Base-by-base conservation (phyloP, 2,329 filamentous ascomycete species). In the Trichoderma gracile region DNA sequence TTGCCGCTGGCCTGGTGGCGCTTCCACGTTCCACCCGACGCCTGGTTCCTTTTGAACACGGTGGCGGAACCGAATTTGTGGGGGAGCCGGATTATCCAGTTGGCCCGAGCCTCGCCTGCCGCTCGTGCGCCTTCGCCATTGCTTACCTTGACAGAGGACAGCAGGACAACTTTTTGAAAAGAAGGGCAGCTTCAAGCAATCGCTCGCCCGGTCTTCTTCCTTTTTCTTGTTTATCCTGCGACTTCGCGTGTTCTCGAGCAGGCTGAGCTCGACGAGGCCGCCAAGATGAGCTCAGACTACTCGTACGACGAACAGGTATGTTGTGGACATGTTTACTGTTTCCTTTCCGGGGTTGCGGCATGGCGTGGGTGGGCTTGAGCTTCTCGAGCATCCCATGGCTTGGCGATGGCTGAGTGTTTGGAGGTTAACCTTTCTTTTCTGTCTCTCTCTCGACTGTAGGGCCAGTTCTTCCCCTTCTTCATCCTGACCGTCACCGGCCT, bases 391-490 rank as follows among this genome's bases (percentile, higher is more conserved):
- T 14, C n/a, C n/a, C 12, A 19, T 33, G 49, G 27, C n/a, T 27
- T 46, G 6, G 33, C 33, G 10, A 38, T 38, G 60, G 23, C 30
- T 33, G 54, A 10, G n/a, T 56, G 21, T 25, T 38, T 60, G 33
- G 12, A 10, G 30, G 59, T 65, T 68, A 62, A 67, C 46, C 15
- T 3, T 9, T 33, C 10, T 12, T 12, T 33, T 10, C 10, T 30
- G 12, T 43, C 38, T n/a, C 10, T 30, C 17, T 43, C 38, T n/a
- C 46, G 21, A 66, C 49, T 33, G 14, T 27, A 95, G 86, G 93
- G 93, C 72, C 92, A 97, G 86, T 97, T 97, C 83, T 99, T 97
- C 84, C 95, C 96, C 71, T 97, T 96, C 86, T 99, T 99, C 83
- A 89, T 98, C 79, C 88, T 97, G 75, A 97, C 93, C 49, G 84